Percentiles rank a stretch among this genome's conserved stretches.
Conservation (phyloP, 1,284 basidiomycete species). For the Sporisorium graminicola region DNA sequence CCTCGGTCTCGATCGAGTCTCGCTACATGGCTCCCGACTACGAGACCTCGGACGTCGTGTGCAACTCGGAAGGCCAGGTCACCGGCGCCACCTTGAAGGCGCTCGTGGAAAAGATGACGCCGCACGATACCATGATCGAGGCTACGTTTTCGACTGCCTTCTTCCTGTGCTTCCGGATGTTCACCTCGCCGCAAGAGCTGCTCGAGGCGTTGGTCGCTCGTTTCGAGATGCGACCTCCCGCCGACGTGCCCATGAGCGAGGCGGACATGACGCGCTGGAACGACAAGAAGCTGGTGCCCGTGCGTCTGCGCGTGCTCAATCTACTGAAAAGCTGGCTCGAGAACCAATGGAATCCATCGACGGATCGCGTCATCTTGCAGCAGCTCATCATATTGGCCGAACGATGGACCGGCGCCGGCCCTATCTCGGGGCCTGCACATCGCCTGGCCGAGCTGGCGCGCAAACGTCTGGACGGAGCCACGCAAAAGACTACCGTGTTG, state of each 20-base stretch:
- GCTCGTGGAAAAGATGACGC: conserved; percentile 95
- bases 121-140: conserved; percentile 86
- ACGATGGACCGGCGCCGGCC: conserved; percentile 69
- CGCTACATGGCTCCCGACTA: conserved; percentile 58
- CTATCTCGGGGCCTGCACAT: conserved; percentile 78
- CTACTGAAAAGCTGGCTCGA: conserved; percentile 95
- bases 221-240: conserved; percentile 78
- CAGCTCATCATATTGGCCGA: conserved; percentile 77
- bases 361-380: conserved; percentile 72
- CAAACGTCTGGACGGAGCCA: conserved; percentile 44
- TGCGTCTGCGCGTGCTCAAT: conserved; percentile 89
- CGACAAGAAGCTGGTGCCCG: conserved; percentile 85
- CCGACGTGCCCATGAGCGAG: conserved; percentile 71
- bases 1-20: conserved; percentile 37
- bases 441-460: conserved; percentile 69
- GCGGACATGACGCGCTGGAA: conserved; percentile 82
- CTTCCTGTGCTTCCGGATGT: conserved; percentile 95
- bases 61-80: conserved; percentile 88
- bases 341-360: conserved; percentile 82
- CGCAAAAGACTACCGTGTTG: conserved; percentile 46
- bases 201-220: conserved; percentile 82
- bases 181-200: conserved; percentile 83
- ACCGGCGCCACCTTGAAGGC: conserved; percentile 90
- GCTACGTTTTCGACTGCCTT: conserved; percentile 86
- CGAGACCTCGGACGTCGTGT: conserved; percentile 82